phyloP scores from a whole-genome alignment of 768 basidiomycete genomes.

The Cystofilobasidium macerans region DNA sequence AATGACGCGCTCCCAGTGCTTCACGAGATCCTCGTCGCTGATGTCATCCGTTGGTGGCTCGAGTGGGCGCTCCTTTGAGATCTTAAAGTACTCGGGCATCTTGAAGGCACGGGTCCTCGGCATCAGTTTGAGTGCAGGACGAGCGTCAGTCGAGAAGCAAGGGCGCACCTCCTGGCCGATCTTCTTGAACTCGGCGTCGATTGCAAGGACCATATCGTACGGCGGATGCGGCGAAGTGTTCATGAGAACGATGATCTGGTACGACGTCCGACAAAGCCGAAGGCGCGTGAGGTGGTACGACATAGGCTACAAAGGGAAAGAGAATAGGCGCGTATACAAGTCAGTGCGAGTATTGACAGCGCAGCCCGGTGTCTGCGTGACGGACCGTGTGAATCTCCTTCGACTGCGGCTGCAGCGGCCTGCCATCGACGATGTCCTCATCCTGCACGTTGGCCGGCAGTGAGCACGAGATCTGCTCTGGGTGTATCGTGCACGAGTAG shows the following conservation, averaged over 20 bases:
- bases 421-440: slow-evolving; percentile 36
- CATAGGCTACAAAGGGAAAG: slow-evolving; percentile 28
- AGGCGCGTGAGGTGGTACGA: slow-evolving; percentile 38
- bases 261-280: slow-evolving; percentile 36
- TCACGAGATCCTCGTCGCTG: slow-evolving; percentile 32
- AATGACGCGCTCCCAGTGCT: slow-evolving; percentile 39
- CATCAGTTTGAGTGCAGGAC: slow-evolving; percentile 29
- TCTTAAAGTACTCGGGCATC: slow-evolving; percentile 36
- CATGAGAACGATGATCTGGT: slow-evolving; percentile 39
- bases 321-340: background rate
- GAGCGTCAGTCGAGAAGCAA: background rate
- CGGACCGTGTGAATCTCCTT: slow-evolving; percentile 15
- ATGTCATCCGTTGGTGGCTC: slow-evolving; percentile 27
- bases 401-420: slow-evolving; percentile 11
- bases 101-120: slow-evolving; percentile 32
- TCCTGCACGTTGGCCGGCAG: slow-evolving; percentile 38
- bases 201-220: slow-evolving; percentile 12
- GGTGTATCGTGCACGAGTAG: slow-evolving; percentile 33
- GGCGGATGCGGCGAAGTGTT: slow-evolving; percentile 31
- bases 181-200: slow-evolving; percentile 18
- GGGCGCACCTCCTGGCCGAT: slow-evolving; percentile 3
- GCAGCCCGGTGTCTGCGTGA: background rate
- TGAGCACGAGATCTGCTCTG: slow-evolving; percentile 40
- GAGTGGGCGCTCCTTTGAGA: slow-evolving; percentile 22
- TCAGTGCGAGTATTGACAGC: no score